A percentile compares a stretch with the other conserved stretches of the same genome.
Evolutionary conservation across 306 rosid species (phyloP).

Genomic region (Cotoneaster glaucophyllus): DNA sequence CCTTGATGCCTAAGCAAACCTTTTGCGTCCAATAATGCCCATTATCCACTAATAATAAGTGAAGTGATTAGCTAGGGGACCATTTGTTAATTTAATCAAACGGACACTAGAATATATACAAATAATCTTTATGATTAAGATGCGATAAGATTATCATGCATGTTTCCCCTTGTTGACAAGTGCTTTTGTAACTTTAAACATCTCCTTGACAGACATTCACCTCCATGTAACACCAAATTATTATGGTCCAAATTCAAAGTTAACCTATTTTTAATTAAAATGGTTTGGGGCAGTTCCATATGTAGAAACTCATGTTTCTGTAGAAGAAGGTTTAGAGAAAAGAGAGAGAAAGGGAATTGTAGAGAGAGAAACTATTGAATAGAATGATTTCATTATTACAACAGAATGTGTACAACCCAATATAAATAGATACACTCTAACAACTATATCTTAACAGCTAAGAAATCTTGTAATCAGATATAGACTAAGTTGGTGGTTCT

Average conservation of each 20-base stretch:
- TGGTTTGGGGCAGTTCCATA: neutral
- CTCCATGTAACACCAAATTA: neutral
- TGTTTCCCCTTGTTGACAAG: slow-evolving; percentile 4
- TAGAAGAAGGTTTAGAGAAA: too few species aligned
- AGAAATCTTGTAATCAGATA: too few species aligned
- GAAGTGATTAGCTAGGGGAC: slow-evolving; percentile 7
- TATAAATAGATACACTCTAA: too few species aligned
- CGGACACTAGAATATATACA: slow-evolving; percentile 15
- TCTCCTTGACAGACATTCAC: slow-evolving; percentile 10
- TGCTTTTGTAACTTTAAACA: neutral
- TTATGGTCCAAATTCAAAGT: too few species aligned
- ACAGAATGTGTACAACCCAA: too few species aligned
- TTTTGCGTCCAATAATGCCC: slow-evolving; percentile 15
- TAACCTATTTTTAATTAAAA: too few species aligned
- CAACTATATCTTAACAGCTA: too few species aligned
- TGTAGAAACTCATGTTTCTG: too few species aligned
- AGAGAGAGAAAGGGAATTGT: too few species aligned
- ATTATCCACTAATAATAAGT: slow-evolving; percentile 18
- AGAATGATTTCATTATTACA: too few species aligned
- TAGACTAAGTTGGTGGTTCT: too few species aligned
- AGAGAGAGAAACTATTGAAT: too few species aligned
- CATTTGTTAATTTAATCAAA: slow-evolving; percentile 4
- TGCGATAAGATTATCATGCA: slow-evolving; percentile 25
- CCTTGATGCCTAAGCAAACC: slow-evolving; percentile 30
- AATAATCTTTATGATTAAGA: neutral